These are phyloP conservation scores for Agaricus sinodeliciosus DNA, from an alignment of 768 basidiomycete species.

Conservation along the genomic window DNA sequence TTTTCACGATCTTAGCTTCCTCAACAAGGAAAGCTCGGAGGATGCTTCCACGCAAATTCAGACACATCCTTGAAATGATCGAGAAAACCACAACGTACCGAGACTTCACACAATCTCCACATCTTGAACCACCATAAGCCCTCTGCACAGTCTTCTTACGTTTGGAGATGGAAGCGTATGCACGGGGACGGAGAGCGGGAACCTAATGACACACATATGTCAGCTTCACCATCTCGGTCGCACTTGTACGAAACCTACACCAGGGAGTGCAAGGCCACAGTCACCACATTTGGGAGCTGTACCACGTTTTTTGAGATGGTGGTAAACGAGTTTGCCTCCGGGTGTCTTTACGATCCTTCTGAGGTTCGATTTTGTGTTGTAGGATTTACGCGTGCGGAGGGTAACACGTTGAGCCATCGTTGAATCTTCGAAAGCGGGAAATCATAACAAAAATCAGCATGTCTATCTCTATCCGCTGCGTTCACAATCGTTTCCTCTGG, in stretches of 20 bases:
- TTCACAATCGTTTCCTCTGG: background rate
- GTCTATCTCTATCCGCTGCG: background rate
- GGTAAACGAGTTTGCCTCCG: conserved; percentile 96
- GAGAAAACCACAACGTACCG: conserved; percentile 47
- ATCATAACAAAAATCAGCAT: conserved; percentile 5
- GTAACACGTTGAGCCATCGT: conserved; percentile 98
- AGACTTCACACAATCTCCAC: conserved; percentile 92
- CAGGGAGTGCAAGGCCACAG: conserved; percentile 89
- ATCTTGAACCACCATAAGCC: conserved; percentile 97
- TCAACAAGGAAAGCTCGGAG: conserved; percentile 98
- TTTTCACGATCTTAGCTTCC: conserved; percentile 99
- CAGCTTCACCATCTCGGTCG: background rate
- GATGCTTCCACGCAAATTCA: conserved; percentile 49
- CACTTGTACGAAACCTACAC: conserved; percentile 49
- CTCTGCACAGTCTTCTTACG: conserved; percentile 94
- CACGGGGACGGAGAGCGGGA: conserved; percentile 90
- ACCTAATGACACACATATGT: conserved; percentile 40
- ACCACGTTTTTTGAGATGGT: conserved; percentile 93
- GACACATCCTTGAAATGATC: background rate
- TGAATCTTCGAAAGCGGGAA: conserved; percentile 15
- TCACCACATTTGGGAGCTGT: conserved; percentile 97
- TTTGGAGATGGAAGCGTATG: conserved; percentile 95
- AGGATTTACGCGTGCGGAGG: conserved; percentile 95
- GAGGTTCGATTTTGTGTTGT: conserved; percentile 97
- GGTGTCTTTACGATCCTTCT: conserved; percentile 96